Percentiles rank a stretch among this genome's conserved stretches.
phyloP scores from a whole-genome alignment of 2,329 filamentous ascomycete genomes.

The Fusarium ramigenum region DNA sequence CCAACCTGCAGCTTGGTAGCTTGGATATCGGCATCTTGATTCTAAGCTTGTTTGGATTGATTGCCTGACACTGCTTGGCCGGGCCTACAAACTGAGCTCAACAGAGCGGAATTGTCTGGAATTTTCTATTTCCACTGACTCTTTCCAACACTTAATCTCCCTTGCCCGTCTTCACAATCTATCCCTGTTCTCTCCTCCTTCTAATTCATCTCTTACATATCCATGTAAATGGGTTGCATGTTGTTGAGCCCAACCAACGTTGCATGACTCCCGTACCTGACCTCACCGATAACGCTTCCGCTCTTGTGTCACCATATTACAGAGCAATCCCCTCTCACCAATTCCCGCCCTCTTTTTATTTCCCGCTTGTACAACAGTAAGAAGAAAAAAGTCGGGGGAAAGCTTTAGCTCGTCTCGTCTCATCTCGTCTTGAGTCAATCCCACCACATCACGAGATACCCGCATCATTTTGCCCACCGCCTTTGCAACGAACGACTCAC shows the following conservation, averaged over 20 bases:
- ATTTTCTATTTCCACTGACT: slow-evolving; percentile 32
- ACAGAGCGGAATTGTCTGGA: slow-evolving; percentile 17
- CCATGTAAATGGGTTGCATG: slow-evolving; percentile 15
- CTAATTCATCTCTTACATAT: slow-evolving; percentile 25
- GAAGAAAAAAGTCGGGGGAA: neutral
- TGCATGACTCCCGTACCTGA: slow-evolving; percentile 3
- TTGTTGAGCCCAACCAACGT: slow-evolving; percentile 27
- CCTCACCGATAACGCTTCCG: slow-evolving; percentile 5
- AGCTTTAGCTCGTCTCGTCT: neutral
- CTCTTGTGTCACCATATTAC: slow-evolving; percentile 8
- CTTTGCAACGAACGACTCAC: slow-evolving; percentile 14
- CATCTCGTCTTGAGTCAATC: neutral
- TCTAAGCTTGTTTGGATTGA: slow-evolving; percentile 12
- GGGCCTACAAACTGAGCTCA: neutral
- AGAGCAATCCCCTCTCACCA: neutral
- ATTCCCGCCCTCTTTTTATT: neutral
- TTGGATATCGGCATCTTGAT: slow-evolving; percentile 17
- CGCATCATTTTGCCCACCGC: slow-evolving; percentile 25
- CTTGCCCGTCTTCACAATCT: slow-evolving; percentile 10
- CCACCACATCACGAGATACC: slow-evolving; percentile 32
- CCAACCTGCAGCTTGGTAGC: neutral
- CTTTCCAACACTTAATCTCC: slow-evolving; percentile 5
- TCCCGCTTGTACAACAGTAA: neutral
- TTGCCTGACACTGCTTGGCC: slow-evolving; percentile 29
- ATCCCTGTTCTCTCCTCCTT: slow-evolving; percentile 5